Percentiles rank a stretch among this genome's conserved stretches.
phyloP scores from a whole-genome alignment of 106 monocot species.

The Vanilla planifolia region DNA sequence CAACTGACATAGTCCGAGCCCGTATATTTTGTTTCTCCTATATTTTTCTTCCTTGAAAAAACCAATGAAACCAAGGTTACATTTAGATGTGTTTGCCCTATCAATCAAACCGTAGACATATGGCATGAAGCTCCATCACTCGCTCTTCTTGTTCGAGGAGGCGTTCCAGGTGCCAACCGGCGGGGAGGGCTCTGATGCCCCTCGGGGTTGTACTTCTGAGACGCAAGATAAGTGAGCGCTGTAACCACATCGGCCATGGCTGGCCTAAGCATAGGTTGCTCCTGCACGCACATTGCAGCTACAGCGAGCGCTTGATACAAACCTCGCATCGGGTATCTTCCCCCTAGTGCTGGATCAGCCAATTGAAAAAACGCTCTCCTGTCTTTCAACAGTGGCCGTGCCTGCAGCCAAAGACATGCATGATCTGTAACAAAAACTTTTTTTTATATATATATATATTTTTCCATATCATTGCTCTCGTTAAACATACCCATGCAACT shows the following conservation, averaged over 20 bases:
- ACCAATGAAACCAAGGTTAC: too few species aligned
- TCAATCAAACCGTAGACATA: neutral
- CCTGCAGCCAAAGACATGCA: conserved; percentile 12
- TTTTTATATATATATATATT: too few species aligned
- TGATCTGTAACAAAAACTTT: neutral
- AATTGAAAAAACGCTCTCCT: conserved; percentile 23
- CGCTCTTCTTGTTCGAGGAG: neutral
- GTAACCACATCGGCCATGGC: conserved; percentile 30
- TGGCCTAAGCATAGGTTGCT: conserved; percentile 25
- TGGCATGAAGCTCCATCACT: neutral
- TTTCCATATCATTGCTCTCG: too few species aligned
- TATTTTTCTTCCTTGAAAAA: too few species aligned
- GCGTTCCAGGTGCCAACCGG: neutral
- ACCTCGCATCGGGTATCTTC: conserved; percentile 18
- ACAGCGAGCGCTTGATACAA: conserved; percentile 32
- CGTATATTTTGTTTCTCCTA: too few species aligned
- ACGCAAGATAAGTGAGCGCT: conserved; percentile 33
- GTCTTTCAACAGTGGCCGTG: conserved; percentile 31
- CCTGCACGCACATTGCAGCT: conserved; percentile 38
- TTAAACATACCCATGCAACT: conserved; percentile 35
- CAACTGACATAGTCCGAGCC: too few species aligned
- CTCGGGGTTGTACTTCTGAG: conserved; percentile 16
- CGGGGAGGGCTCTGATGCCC: neutral
- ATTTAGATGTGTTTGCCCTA: too few species aligned
- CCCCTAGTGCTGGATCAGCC: conserved; percentile 28